Evolutionary conservation across 148 eudicot genomes (phyloP).

Genomic region (Pouteria glomerata): DNA sequence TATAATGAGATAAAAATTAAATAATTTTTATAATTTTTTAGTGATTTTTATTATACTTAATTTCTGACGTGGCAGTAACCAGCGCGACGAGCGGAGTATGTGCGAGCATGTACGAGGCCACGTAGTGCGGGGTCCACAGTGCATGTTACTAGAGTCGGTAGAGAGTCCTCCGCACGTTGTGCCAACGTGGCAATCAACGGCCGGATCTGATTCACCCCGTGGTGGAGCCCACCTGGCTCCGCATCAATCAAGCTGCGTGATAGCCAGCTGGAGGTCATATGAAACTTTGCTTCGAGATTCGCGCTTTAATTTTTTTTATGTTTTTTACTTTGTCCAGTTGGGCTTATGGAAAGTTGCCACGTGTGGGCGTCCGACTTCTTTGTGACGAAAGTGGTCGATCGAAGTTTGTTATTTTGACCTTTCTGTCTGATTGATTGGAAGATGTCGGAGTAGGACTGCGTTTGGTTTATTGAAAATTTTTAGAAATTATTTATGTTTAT

Average conservation of each 20-base stretch:
- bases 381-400: background rate
- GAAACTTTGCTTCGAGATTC: constrained; percentile 17
- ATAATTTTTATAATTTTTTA: no score
- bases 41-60: no score
- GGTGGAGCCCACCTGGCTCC: no score
- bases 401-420: background rate
- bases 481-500: no score
- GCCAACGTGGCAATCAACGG: background rate
- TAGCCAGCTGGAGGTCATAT: constrained; percentile 19
- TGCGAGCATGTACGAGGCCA: background rate
- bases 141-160: constrained; percentile 4
- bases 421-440: background rate
- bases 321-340: background rate
- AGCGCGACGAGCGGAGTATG: background rate
- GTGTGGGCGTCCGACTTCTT: no score
- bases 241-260: no score
- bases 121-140: background rate
- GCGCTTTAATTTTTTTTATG: background rate
- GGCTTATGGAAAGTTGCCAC: no score
- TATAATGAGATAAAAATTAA: no score
- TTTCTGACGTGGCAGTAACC: background rate
- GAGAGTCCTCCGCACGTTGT: constrained; percentile 5
- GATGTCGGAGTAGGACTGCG: no score
- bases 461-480: no score
- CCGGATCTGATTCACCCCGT: background rate